A percentile compares a stretch with the other conserved stretches of the same genome.
Evolutionary conservation across 2,329 filamentous ascomycete species (phyloP).

Genomic region (Metarhizium brunneum): DNA sequence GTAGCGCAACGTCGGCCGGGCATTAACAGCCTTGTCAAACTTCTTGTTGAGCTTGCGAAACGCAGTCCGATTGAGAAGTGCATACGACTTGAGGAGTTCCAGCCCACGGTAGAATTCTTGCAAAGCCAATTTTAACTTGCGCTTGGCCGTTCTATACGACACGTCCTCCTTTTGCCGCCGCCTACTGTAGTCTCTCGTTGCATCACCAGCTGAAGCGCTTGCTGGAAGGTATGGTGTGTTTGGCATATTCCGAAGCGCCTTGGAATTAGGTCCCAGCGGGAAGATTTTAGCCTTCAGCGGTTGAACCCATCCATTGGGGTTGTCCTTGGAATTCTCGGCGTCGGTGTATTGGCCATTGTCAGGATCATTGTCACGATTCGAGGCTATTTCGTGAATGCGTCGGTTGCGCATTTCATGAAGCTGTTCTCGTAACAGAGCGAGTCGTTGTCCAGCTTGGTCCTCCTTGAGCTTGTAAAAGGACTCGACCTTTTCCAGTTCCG

Average conservation of each 20-base stretch:
- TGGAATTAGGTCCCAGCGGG: slow-evolving; percentile 50
- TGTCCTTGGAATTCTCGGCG: slow-evolving; percentile 18
- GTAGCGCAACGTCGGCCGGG: slow-evolving; percentile 68
- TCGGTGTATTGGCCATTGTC: slow-evolving; percentile 11
- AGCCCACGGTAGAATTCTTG: slow-evolving; percentile 90
- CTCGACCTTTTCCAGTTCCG: slow-evolving; percentile 85
- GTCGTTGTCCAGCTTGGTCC: slow-evolving; percentile 65
- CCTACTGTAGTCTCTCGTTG: slow-evolving; percentile 41
- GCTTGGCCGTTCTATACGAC: slow-evolving; percentile 78
- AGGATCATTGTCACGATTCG: slow-evolving; percentile 25
- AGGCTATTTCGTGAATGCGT: slow-evolving; percentile 61
- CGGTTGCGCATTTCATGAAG: slow-evolving; percentile 88
- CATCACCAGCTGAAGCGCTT: slow-evolving; percentile 18
- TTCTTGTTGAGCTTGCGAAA: slow-evolving; percentile 99
- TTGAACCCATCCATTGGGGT: slow-evolving; percentile 33
- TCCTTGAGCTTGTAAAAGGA: slow-evolving; percentile 84
- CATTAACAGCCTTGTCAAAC: slow-evolving; percentile 84
- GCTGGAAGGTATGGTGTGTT: slow-evolving; percentile 34
- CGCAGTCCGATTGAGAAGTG: slow-evolving; percentile 80
- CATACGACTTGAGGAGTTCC: slow-evolving; percentile 86
- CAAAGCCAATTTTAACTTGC: slow-evolving; percentile 81
- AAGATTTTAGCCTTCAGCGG: slow-evolving; percentile 46
- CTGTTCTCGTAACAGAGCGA: slow-evolving; percentile 67
- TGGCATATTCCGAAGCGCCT: slow-evolving; percentile 46
- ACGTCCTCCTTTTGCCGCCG: slow-evolving; percentile 45